Conservation (phyloP, 163 green algal species). For the Trebouxia gelatinosa region DNA sequence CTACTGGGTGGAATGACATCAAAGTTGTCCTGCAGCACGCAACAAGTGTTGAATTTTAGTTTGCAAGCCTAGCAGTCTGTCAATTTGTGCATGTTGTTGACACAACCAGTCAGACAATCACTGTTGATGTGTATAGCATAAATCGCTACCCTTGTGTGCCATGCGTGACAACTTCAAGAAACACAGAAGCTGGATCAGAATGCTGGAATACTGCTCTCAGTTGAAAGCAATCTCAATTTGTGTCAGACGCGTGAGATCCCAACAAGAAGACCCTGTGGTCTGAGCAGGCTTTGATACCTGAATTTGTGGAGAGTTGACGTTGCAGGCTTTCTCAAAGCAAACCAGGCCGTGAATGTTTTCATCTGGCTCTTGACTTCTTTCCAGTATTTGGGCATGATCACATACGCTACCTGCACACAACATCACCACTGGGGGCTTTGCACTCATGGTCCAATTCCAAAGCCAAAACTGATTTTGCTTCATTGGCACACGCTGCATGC, state of each 20-base stretch:
- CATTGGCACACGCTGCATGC: too few relatives aligned
- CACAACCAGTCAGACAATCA: too few relatives aligned
- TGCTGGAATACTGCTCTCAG: background rate
- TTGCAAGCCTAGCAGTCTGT: too few relatives aligned
- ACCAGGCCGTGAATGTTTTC: conserved; percentile 12
- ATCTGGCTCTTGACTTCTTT: conserved; percentile 17
- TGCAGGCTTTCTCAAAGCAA: conserved; percentile 7
- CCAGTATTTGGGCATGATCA: background rate
- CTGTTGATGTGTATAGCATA: too few relatives aligned
- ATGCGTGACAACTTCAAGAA: conserved; percentile 1
- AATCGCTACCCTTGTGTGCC: too few relatives aligned
- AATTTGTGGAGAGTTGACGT: background rate
- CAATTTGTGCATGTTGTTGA: too few relatives aligned
- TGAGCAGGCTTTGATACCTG: background rate
- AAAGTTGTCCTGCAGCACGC: background rate
- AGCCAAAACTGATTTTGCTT: too few relatives aligned
- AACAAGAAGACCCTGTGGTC: background rate
- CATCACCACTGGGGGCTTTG: too few relatives aligned
- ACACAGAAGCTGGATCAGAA: background rate
- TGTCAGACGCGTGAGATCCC: background rate
- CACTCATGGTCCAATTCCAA: too few relatives aligned
- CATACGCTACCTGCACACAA: background rate
- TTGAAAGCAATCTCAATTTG: background rate
- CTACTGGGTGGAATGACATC: background rate
- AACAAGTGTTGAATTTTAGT: background rate